phyloP scores from a whole-genome alignment of 345 rosid species.

The Passiflora organensis region DNA sequence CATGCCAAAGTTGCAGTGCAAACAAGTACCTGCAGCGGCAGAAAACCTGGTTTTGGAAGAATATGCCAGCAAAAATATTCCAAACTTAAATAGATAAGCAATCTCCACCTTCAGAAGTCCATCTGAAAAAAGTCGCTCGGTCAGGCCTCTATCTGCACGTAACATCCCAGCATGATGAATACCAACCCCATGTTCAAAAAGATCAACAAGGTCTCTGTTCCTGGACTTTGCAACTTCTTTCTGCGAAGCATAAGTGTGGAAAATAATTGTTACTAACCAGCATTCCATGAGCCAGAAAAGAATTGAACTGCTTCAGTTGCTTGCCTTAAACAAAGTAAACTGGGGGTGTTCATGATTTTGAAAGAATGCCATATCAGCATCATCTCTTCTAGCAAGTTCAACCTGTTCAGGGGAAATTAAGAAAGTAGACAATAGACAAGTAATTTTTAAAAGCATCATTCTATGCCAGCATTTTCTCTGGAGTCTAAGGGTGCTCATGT shows the following conservation, averaged over 20 bases:
- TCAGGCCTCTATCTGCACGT: constrained; percentile 87
- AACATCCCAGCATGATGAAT: constrained; percentile 99
- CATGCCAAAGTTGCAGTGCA: constrained; percentile 99
- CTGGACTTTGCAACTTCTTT: constrained; percentile 88
- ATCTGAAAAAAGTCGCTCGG: constrained; percentile 85
- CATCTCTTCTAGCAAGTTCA: constrained; percentile 71
- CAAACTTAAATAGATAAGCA: constrained; percentile 9
- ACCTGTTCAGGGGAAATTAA: constrained; percentile 34
- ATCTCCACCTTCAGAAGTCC: constrained; percentile 75
- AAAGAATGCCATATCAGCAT: constrained; percentile 60
- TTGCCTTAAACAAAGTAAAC: constrained; percentile 59
- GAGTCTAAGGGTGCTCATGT: not conserved
- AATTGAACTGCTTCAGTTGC: constrained; percentile 11
- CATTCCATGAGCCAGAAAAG: constrained; percentile 3
- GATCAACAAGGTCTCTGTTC: constrained; percentile 82
- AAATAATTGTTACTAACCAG: constrained; percentile 13
- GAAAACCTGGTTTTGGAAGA: constrained; percentile 13
- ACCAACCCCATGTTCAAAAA: constrained; percentile 69
- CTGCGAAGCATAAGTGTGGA: constrained; percentile 38
- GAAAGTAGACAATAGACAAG: not conserved
- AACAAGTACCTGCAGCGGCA: constrained; percentile 71
- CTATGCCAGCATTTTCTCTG: not conserved
- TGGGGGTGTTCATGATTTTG: constrained; percentile 68
- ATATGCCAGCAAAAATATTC: constrained; percentile 6
- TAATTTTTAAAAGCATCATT: not conserved